Evolutionary conservation across 2,329 filamentous ascomycete species (phyloP).

Genomic region (Periconia sp.): DNA sequence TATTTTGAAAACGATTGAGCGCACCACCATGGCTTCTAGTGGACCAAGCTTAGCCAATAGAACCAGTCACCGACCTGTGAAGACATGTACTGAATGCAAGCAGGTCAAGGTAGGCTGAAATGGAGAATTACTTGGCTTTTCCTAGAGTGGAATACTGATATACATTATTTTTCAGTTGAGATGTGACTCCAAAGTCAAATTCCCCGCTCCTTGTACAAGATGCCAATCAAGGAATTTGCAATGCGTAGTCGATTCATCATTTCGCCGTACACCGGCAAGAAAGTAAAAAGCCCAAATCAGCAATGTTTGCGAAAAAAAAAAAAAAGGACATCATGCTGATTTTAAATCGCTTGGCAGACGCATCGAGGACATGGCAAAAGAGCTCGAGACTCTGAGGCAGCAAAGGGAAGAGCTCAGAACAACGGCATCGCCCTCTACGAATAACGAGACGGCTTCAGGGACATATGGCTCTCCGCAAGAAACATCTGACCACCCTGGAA

Average conservation of each 20-base stretch:
- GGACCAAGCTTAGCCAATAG: conserved; percentile 2
- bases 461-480: conserved; percentile 15
- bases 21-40: neutral
- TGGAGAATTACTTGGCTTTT: neutral
- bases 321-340: neutral
- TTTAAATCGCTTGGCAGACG: conserved; percentile 8
- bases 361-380: conserved; percentile 26
- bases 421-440: conserved; percentile 16
- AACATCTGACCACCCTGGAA: conserved; percentile 6
- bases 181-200: conserved; percentile 22
- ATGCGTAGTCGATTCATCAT: conserved; percentile 24
- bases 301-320: neutral
- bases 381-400: conserved; percentile 19
- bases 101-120: conserved; percentile 21
- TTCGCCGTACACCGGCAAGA: conserved; percentile 25
- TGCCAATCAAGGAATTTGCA: conserved; percentile 20
- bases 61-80: conserved; percentile 17
- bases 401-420: conserved; percentile 12
- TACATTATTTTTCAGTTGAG: conserved; percentile 11
- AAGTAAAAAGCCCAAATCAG: conserved; percentile 12
- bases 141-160: conserved; percentile 1
- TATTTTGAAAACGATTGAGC: neutral
- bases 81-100: conserved; percentile 29
- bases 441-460: conserved; percentile 4
- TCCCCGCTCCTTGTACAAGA: conserved; percentile 22